phyloP scores from a whole-genome alignment of 345 rosid species.

The Gossypium raimondii region DNA sequence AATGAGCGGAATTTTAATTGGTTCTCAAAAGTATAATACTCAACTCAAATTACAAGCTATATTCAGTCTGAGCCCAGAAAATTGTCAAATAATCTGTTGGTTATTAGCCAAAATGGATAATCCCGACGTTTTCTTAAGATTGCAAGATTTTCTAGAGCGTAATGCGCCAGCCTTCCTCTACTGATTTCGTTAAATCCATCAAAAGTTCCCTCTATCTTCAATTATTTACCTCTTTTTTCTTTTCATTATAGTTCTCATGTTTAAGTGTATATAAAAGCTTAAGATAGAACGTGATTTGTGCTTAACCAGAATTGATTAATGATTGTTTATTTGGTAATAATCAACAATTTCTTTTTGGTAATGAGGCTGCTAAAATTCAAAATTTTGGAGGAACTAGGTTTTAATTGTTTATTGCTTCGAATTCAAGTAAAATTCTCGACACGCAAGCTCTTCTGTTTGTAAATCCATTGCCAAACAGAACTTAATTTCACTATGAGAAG shows the following conservation, averaged over 20 bases:
- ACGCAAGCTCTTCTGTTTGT: not conserved
- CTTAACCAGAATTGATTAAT: not conserved
- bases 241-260: not conserved
- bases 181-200: slow-evolving; percentile 88
- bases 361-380: too few species aligned
- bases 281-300: not conserved
- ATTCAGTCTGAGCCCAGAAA: not conserved
- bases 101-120: slow-evolving; percentile 49
- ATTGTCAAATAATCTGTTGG: not conserved
- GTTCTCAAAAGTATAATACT: too few species aligned
- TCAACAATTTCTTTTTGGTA: too few species aligned
- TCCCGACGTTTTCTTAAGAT: slow-evolving; percentile 62
- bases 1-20: too few species aligned
- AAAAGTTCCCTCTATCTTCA: slow-evolving; percentile 50
- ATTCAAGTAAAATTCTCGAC: not conserved
- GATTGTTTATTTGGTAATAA: not conserved
- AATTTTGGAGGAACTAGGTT: not conserved
- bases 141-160: slow-evolving; percentile 88
- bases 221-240: not conserved
- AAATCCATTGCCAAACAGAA: not conserved
- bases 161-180: slow-evolving; percentile 93
- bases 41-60: not conserved
- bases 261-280: not conserved
- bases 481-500: not conserved
- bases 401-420: slow-evolving; percentile 1